Conservation (phyloP, 805 yeast species). For the Metschnikowia amazonensis region DNA sequence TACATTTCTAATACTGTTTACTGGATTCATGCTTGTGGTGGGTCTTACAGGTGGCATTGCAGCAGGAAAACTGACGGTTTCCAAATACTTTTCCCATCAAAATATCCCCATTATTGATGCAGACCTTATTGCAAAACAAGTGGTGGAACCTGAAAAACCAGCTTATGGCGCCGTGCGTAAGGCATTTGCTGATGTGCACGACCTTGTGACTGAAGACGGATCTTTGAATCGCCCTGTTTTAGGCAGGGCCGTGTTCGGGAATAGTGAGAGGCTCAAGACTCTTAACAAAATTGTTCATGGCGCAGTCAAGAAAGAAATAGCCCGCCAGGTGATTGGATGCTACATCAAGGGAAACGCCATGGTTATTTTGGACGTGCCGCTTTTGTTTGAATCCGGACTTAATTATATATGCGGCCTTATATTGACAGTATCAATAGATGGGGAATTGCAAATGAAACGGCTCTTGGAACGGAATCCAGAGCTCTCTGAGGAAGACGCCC, state of each 20-base stretch:
- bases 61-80: conserved; percentile 93
- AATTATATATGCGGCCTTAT: conserved; percentile 67
- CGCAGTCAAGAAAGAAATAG: conserved; percentile 68
- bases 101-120: conserved; percentile 75
- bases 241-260: conserved; percentile 75
- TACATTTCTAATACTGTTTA: too few species aligned
- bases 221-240: conserved; percentile 66
- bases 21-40: conserved; percentile 79
- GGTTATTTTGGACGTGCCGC: conserved; percentile 84
- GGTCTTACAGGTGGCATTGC: conserved; percentile 99
- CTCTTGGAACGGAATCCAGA: conserved; percentile 65
- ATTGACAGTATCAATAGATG: conserved; percentile 62
- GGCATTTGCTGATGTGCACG: conserved; percentile 57
- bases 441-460: conserved; percentile 57
- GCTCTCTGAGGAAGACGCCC: conserved; percentile 61
- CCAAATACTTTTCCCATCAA: conserved; percentile 51
- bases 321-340: conserved; percentile 48
- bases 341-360: conserved; percentile 57
- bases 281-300: conserved; percentile 86
- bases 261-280: conserved; percentile 51
- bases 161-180: conserved; percentile 66
- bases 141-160: conserved; percentile 73
- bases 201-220: conserved; percentile 40
- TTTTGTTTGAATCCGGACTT: conserved; percentile 76
- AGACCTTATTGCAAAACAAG: conserved; percentile 80